Evolutionary conservation across 768 basidiomycete species (phyloP).

Genomic region (Leucocoprinus leucothites): DNA sequence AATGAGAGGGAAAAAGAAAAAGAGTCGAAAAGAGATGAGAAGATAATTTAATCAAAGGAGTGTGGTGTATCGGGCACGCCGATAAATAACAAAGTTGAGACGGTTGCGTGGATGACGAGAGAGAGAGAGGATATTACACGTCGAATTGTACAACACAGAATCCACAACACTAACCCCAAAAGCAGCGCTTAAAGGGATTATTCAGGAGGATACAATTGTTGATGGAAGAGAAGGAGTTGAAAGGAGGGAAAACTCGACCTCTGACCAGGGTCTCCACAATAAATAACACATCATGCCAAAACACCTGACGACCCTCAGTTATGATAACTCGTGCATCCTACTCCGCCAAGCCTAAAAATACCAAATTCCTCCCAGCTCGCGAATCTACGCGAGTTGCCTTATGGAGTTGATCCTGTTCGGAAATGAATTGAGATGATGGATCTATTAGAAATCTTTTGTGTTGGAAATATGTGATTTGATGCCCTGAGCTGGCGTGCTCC

Average conservation of each 20-base stretch:
- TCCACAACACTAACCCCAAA: not conserved
- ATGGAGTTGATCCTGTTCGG: not conserved
- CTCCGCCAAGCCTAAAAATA: conserved; percentile 1
- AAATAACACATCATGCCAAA: not conserved
- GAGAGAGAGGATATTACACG: not conserved
- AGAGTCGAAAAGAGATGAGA: not conserved
- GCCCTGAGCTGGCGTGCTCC: too few species aligned
- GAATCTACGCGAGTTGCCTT: not conserved
- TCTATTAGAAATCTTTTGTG: too few species aligned
- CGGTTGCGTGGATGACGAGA: not conserved
- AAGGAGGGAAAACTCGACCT: not conserved
- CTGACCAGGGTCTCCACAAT: conserved; percentile 1
- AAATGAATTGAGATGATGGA: not conserved
- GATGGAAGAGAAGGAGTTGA: not conserved
- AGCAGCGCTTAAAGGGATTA: not conserved
- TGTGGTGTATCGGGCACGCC: conserved; percentile 1
- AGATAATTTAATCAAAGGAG: conserved; percentile 9
- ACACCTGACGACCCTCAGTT: not conserved
- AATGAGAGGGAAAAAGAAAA: not conserved
- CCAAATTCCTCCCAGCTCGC: not conserved
- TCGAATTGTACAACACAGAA: not conserved
- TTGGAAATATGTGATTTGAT: not conserved
- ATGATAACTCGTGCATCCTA: not conserved
- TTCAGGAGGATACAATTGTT: not conserved
- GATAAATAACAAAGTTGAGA: not conserved